These are phyloP conservation scores for Backusella mclennaniae DNA, from an alignment of 192 early-diverging fungal species.

Conservation along the genomic window DNA sequence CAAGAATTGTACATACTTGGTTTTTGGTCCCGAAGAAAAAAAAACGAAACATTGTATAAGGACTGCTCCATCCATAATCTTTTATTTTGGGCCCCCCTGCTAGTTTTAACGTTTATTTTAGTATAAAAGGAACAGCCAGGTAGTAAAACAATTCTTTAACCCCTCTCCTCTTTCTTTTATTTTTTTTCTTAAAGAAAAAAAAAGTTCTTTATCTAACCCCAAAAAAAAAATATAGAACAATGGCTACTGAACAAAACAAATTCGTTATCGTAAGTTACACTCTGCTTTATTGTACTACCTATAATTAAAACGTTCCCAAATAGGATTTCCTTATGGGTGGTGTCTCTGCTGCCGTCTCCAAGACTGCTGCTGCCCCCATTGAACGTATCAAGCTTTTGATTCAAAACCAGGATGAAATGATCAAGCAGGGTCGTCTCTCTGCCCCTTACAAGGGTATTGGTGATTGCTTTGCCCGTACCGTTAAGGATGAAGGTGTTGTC, in stretches of 20 bases:
- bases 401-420: slow-evolving; percentile 87
- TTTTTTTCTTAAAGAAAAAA: not conserved
- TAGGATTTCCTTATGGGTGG: slow-evolving; percentile 86
- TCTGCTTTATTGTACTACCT: not conserved
- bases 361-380: slow-evolving; percentile 95
- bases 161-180: not conserved
- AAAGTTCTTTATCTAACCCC: slow-evolving; percentile 1
- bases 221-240: not conserved
- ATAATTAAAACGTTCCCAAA: not conserved
- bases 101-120: slow-evolving; percentile 38
- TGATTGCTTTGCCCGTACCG: slow-evolving; percentile 88
- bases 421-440: slow-evolving; percentile 73
- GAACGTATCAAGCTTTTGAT: slow-evolving; percentile 97
- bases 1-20: not conserved
- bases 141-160: not conserved
- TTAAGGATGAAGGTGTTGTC: slow-evolving; percentile 76
- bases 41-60: not conserved
- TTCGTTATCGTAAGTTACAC: slow-evolving; percentile 33
- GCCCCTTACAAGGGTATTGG: slow-evolving; percentile 87
- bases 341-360: slow-evolving; percentile 96
- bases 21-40: not conserved
- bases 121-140: not conserved
- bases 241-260: slow-evolving; percentile 30
- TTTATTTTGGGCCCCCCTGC: not conserved
- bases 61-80: not conserved